These are phyloP conservation scores for Hemileia vastatrix DNA, from an alignment of 1,284 basidiomycete genomes.

Conservation along the genomic window DNA sequence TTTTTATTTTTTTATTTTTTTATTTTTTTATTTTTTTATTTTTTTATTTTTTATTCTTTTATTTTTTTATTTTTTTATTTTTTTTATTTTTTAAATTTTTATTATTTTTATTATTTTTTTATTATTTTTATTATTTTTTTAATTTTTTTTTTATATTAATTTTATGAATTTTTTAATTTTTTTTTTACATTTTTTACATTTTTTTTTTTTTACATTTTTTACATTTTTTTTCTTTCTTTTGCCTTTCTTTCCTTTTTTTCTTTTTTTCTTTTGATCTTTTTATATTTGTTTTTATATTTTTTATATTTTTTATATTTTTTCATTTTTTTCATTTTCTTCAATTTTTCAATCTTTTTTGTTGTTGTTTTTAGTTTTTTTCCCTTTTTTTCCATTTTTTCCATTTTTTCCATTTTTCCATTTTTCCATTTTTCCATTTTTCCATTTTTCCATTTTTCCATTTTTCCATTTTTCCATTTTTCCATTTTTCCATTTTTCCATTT, in stretches of 20 bases:
- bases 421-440: no score
- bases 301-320: no score
- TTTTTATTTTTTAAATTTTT: slow-evolving; percentile 1
- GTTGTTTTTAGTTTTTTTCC: no score
- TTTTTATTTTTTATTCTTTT: neutral
- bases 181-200: neutral
- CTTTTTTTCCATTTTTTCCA: no score
- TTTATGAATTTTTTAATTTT: neutral
- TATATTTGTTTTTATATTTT: no score
- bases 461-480: no score
- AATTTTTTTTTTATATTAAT: neutral
- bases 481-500: no score
- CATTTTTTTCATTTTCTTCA: no score
- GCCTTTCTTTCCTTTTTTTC: neutral
- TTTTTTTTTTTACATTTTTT: slow-evolving; percentile 8
- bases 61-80: neutral
- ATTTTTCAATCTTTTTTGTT: no score
- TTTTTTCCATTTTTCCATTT: no score
- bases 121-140: neutral
- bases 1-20: neutral
- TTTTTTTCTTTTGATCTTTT: no score
- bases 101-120: neutral
- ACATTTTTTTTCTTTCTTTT: neutral
- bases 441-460: no score
- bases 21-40: neutral